These are phyloP conservation scores for Musa acuminata DNA, from an alignment of 176 grass and related monocot genomes.

Conservation along the genomic window DNA sequence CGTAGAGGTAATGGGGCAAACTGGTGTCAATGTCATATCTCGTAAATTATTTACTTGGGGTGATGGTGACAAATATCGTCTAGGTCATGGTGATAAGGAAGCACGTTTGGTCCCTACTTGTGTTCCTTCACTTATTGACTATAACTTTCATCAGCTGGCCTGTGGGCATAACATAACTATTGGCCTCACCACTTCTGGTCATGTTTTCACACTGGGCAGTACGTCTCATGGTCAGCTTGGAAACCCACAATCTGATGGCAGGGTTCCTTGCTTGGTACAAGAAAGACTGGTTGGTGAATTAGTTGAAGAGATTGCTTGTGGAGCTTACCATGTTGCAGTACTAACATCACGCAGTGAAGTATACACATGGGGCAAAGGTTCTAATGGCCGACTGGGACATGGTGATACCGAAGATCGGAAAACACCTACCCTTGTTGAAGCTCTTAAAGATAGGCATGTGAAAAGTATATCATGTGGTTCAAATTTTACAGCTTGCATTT, in stretches of 20 bases:
- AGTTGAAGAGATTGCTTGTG: slow-evolving; percentile 84
- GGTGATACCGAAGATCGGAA: slow-evolving; percentile 64
- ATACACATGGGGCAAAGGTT: slow-evolving; percentile 92
- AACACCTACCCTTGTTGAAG: slow-evolving; percentile 71
- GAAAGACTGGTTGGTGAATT: slow-evolving; percentile 45
- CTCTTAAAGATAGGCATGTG: slow-evolving; percentile 75
- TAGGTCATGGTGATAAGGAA: slow-evolving; percentile 79
- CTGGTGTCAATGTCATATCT: slow-evolving; percentile 37
- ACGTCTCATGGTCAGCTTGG: slow-evolving; percentile 69
- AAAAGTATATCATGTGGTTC: slow-evolving; percentile 95
- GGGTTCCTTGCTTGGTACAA: slow-evolving; percentile 55
- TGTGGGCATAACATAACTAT: slow-evolving; percentile 80
- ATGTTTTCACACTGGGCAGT: slow-evolving; percentile 92
- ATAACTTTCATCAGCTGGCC: slow-evolving; percentile 80
- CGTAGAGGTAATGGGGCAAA: slow-evolving; percentile 44
- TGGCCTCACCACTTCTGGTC: slow-evolving; percentile 68
- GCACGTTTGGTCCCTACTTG: slow-evolving; percentile 55
- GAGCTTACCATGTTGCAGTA: slow-evolving; percentile 41
- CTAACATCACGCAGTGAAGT: slow-evolving; percentile 81
- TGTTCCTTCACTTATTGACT: slow-evolving; percentile 58
- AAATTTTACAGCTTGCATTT: slow-evolving; percentile 87
- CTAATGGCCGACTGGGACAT: slow-evolving; percentile 84
- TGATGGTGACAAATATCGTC: slow-evolving; percentile 69
- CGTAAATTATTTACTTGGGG: slow-evolving; percentile 88
- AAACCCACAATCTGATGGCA: slow-evolving; percentile 59